Evolutionary conservation across 1,284 basidiomycete species (phyloP).

Genomic region (Ustilago loliicola): DNA sequence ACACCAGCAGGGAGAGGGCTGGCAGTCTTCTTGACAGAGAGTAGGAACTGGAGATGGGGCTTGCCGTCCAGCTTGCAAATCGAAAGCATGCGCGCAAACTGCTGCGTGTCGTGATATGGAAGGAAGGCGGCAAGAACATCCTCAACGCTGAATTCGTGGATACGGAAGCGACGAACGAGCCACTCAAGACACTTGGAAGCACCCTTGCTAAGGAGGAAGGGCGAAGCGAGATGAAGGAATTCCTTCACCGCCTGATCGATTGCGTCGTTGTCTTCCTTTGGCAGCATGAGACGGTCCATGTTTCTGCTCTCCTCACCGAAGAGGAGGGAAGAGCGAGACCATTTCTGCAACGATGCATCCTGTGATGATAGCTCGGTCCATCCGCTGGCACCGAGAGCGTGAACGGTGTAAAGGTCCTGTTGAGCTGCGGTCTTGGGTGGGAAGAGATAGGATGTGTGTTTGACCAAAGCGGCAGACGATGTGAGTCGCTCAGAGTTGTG

Average conservation of each 20-base stretch:
- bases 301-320: conserved; percentile 85
- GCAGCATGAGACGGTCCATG: conserved; percentile 85
- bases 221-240: conserved; percentile 81
- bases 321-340: conserved; percentile 76
- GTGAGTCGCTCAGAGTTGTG: conserved; percentile 82
- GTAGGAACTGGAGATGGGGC: conserved; percentile 60
- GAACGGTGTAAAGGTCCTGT: conserved; percentile 80
- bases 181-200: conserved; percentile 93
- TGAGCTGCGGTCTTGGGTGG: conserved; percentile 63
- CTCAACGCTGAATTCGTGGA: conserved; percentile 92
- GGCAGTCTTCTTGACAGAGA: conserved; percentile 58
- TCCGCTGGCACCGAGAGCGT: conserved; percentile 85
- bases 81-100: conserved; percentile 92
- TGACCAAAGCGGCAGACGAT: conserved; percentile 76
- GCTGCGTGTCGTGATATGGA: conserved; percentile 93
- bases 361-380: conserved; percentile 76
- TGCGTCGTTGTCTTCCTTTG: conserved; percentile 77
- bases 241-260: conserved; percentile 77
- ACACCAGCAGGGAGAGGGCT: conserved; percentile 61
- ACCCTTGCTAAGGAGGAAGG: conserved; percentile 84
- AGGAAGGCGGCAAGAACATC: conserved; percentile 85
- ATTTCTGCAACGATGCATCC: conserved; percentile 50
- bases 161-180: conserved; percentile 92
- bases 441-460: conserved; percentile 84
- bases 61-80: conserved; percentile 76